These are phyloP conservation scores for Neurospora sp. DNA, from an alignment of 495 filamentous ascomycete genomes.

Conservation along the genomic window DNA sequence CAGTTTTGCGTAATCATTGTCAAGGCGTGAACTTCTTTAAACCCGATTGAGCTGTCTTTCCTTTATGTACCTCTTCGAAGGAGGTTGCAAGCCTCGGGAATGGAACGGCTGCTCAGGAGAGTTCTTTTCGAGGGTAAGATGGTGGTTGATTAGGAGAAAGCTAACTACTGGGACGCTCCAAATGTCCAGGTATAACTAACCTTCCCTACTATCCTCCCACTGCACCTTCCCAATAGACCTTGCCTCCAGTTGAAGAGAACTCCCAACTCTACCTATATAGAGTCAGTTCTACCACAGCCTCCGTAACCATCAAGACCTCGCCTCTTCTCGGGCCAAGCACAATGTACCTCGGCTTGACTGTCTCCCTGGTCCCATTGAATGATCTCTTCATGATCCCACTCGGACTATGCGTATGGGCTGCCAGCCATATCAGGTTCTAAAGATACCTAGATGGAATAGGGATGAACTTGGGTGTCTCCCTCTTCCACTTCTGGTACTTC, in stretches of 20 bases:
- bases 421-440: not conserved
- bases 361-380: not conserved
- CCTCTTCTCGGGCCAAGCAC: not conserved
- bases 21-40: not conserved
- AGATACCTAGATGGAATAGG: slow-evolving; percentile 25
- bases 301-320: not conserved
- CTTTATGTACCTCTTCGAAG: not conserved
- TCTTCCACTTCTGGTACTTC: slow-evolving; percentile 59
- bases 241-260: not conserved
- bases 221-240: not conserved
- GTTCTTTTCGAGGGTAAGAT: not conserved
- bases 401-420: not conserved
- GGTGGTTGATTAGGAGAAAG: not conserved
- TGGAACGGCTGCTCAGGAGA: not conserved
- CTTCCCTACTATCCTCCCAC: not conserved
- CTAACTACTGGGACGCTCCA: not conserved
- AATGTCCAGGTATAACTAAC: not conserved
- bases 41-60: not conserved
- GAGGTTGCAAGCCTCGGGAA: not conserved
- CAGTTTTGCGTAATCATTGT: not conserved
- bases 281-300: not conserved
- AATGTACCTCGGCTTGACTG: not conserved
- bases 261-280: not conserved
- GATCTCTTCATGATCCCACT: not conserved
- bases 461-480: slow-evolving; percentile 53